These are phyloP conservation scores for Schizopora paradoxa DNA, from an alignment of 1,284 basidiomycete species.

Conservation along the genomic window DNA sequence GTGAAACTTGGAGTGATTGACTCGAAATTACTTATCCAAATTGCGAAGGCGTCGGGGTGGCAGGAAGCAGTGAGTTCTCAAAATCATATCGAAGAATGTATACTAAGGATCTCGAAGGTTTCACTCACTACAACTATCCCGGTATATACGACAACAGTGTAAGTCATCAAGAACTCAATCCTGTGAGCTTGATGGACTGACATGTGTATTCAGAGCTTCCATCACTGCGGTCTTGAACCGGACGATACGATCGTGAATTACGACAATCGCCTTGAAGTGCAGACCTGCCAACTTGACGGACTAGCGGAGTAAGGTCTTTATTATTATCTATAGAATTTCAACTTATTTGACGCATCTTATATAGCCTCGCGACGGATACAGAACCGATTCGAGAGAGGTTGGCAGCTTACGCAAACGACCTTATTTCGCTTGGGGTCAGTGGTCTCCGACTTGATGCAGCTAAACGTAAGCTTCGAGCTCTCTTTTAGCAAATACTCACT, in stretches of 20 bases:
- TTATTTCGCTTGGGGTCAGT: constrained; percentile 56
- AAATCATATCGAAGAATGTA: neutral
- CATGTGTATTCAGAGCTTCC: constrained; percentile 43
- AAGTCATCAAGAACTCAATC: constrained; percentile 32
- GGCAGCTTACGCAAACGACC: constrained; percentile 54
- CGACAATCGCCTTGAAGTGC: constrained; percentile 45
- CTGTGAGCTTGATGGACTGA: constrained; percentile 45
- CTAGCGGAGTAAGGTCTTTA: constrained; percentile 49
- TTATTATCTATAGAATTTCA: neutral
- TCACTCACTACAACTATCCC: constrained; percentile 45
- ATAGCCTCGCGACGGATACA: constrained; percentile 54
- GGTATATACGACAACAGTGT: constrained; percentile 16
- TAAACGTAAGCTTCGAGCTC: constrained; percentile 42
- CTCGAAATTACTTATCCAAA: neutral
- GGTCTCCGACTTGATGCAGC: constrained; percentile 64
- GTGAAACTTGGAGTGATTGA: neutral
- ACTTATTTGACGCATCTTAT: constrained; percentile 4
- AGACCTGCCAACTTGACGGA: constrained; percentile 52
- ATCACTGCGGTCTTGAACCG: constrained; percentile 54
- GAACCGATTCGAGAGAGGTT: constrained; percentile 50
- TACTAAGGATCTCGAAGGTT: constrained; percentile 25
- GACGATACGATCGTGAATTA: constrained; percentile 54
- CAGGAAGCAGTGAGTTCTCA: constrained; percentile 28
- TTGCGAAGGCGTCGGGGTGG: constrained; percentile 42
- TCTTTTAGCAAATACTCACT: neutral